phyloP scores from a whole-genome alignment of 192 early-diverging fungal species.

The Umbelopsis sp. region DNA sequence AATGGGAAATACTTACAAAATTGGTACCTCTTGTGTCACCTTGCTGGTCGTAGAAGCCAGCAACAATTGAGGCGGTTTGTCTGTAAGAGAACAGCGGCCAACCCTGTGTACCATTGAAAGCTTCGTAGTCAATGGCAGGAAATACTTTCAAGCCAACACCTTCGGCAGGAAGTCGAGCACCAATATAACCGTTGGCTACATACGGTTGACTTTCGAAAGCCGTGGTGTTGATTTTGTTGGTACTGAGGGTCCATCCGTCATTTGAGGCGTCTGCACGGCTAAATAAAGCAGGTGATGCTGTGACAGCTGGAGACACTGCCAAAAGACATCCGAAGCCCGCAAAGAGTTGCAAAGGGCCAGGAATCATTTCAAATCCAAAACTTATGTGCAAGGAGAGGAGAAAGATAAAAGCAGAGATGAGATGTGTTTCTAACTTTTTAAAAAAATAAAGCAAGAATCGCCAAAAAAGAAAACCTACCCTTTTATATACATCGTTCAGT shows the following conservation, averaged over 20 bases:
- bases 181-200: slow-evolving; percentile 44
- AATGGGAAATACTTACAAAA: slow-evolving; percentile 30
- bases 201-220: slow-evolving; percentile 34
- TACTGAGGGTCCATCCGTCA: slow-evolving; percentile 37
- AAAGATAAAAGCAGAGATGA: background rate
- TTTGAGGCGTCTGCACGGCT: background rate
- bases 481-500: too few species aligned
- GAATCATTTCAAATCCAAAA: background rate
- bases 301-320: background rate
- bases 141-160: slow-evolving; percentile 34
- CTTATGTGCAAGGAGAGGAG: background rate
- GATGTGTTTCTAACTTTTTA: background rate
- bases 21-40: slow-evolving; percentile 35
- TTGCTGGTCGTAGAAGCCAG: slow-evolving; percentile 38
- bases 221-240: slow-evolving; percentile 32
- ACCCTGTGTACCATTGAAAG: slow-evolving; percentile 34
- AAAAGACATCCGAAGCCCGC: slow-evolving; percentile 12
- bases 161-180: slow-evolving; percentile 37
- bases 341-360: background rate
- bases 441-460: too few species aligned
- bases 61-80: slow-evolving; percentile 42
- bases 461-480: too few species aligned
- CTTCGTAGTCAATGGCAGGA: slow-evolving; percentile 31
- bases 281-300: slow-evolving; percentile 5
- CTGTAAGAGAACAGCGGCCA: slow-evolving; percentile 39